Evolutionary conservation across 2,329 filamentous ascomycete species (phyloP), one percentile per base, ranked within the genome.

Genomic region (Pseudogymnoascus sp.): DNA sequence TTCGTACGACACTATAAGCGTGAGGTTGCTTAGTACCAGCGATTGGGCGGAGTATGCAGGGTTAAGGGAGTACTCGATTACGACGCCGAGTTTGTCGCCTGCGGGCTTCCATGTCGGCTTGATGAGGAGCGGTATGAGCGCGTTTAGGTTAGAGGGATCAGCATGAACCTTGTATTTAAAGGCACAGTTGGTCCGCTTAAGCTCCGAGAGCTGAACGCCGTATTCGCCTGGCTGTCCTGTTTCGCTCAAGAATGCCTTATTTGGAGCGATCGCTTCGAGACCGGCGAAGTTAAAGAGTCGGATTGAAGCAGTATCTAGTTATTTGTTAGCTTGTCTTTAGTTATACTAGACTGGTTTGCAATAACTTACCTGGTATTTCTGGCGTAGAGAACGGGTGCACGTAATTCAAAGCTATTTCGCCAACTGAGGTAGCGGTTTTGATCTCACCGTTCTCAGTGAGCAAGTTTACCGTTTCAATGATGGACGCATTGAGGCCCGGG

Each of bases 201-300:
- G 82, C 71, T 87, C 85, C 12, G 85, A 80, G 5, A 94, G 76
- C 65, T 92, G 84, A 33, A 99, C 78, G 0, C 79, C 83, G 75
- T 95, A 99, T 71, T 93, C 87, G 63, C 95, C 92, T 3, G 80
- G 71, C n/a, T 12, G 27, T 0, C 78, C 75, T 4, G 82, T 79
- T 67, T 91, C 88, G 33, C 87, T 85, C 60, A 97, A 86, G 75
- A 97, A 96, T 62, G 92, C 89, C 45, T 91, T 90, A 73, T 99
- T 99, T 1, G 92, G 92, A 0, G 92, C 92, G 62, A 99, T 92
- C 70, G 90, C 92, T 69, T 97, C 94, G 5, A 99, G 82, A n/a
- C 83, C 82, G 8, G 87, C 77, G 72, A 96, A 96, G 72, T 96
- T 94, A 70, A 96, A 90, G 64, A 99, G 84, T 18, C 90, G 87